Percentiles rank a stretch among this genome's conserved stretches.
Conservation (phyloP, 1,139 yeast genomes). For the Geotrichum siamense region DNA sequence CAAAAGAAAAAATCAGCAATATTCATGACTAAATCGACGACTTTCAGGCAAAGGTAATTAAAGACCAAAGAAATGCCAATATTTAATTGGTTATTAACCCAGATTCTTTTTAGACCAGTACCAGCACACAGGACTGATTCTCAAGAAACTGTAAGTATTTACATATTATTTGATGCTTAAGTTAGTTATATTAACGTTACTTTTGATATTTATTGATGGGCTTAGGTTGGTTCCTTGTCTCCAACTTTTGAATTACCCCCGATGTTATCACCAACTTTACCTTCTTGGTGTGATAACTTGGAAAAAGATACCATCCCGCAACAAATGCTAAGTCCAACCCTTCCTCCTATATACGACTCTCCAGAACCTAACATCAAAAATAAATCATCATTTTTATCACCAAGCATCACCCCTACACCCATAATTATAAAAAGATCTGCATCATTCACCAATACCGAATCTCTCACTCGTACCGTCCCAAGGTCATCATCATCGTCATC, state of each 20-base stretch:
- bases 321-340: slow-evolving; percentile 32
- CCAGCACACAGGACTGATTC: slow-evolving; percentile 1
- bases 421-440: not conserved
- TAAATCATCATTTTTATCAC: not conserved
- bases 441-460: not conserved
- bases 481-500: not conserved
- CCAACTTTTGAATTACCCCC: slow-evolving; percentile 33
- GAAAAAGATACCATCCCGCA: slow-evolving; percentile 19
- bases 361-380: not conserved
- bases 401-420: no score
- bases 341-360: slow-evolving; percentile 28
- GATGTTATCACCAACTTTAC: slow-evolving; percentile 32
- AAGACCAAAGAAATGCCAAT: no score
- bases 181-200: not conserved
- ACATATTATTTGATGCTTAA: no score
- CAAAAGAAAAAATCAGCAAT: not conserved
- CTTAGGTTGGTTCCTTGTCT: not conserved
- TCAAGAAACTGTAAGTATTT: not conserved
- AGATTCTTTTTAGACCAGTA: not conserved
- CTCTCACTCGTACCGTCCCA: not conserved
- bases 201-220: not conserved
- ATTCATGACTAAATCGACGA: not conserved
- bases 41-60: no score
- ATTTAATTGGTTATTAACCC: no score
- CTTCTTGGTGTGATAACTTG: slow-evolving; percentile 11